Conservation (phyloP, 495 filamentous ascomycete species). For the Neurospora sp. region DNA sequence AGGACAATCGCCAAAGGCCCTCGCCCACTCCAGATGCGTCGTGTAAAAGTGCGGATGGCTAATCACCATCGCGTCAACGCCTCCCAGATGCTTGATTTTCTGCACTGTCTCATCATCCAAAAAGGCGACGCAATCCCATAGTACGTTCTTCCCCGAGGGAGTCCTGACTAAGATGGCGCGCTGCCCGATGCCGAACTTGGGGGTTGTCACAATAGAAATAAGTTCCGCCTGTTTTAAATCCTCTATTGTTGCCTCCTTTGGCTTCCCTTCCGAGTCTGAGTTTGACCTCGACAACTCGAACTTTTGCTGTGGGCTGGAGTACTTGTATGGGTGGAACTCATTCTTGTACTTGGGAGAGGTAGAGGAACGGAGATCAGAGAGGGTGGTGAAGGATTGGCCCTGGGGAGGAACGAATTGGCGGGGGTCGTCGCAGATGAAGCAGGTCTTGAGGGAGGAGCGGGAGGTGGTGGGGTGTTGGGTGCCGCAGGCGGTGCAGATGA, state of each 20-base stretch:
- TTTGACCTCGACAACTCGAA: background rate
- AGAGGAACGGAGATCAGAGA: constrained; percentile 25
- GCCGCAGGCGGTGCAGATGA: constrained; percentile 57
- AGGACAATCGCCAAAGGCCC: constrained; percentile 45
- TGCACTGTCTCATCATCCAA: constrained; percentile 50
- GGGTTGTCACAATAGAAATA: constrained; percentile 45
- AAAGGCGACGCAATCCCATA: constrained; percentile 65
- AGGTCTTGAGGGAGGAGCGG: constrained; percentile 36
- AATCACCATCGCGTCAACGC: constrained; percentile 63
- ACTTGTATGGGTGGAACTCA: constrained; percentile 22
- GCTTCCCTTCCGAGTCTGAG: background rate
- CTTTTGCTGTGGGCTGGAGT: constrained; percentile 17
- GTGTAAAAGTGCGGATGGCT: constrained; percentile 73
- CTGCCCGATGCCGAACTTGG: constrained; percentile 64
- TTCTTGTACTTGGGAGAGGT: constrained; percentile 24
- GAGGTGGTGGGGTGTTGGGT: constrained; percentile 52
- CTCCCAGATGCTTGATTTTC: constrained; percentile 41
- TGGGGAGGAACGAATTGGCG: constrained; percentile 56
- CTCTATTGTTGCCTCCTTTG: background rate
- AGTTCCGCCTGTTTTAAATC: constrained; percentile 14
- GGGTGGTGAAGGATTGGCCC: constrained; percentile 53
- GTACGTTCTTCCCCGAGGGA: constrained; percentile 45
- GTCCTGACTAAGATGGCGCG: constrained; percentile 56
- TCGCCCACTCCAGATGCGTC: constrained; percentile 58
- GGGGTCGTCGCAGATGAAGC: constrained; percentile 69